Evolutionary conservation across 192 early-diverging fungal species (phyloP), one percentile per base, ranked within the genome.

Genomic region (Thamnidium elegans): DNA sequence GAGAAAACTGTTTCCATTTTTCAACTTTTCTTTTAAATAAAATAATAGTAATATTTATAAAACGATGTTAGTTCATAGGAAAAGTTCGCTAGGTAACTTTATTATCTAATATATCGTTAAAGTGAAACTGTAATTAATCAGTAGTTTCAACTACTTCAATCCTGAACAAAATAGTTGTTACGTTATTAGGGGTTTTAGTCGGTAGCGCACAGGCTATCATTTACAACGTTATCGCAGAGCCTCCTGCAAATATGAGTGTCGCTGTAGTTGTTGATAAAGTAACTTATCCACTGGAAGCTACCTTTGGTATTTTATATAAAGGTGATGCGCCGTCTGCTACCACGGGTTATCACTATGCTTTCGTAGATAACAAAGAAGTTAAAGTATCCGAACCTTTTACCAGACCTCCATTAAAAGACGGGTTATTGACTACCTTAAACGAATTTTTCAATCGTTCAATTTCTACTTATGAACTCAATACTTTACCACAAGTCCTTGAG

Each of bases 371-470:
- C 3, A 19, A 20, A 3, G 54, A 53, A 9, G 20, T 54, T 10
- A 50, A 51, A 3, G 23, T 42, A 26, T 13, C 39, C 21, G 68
- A 70, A 14, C 15, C 60, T 26, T 70, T 70, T 30, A 36, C n/a
- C 15, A 54, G 68, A n/a, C 20, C 50, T 13, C 32, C 46, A 6
- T 3, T 59, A 11, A 30, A 30, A 1, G 7, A 34, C 0, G 36
- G 36, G 36, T 6, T 39, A 9, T 4, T 3, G 4, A 50, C 9
- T 3, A 66, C 55, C 6, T 9, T 58, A 9, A 63, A 70, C 43
- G 68, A 70, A 31, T 61, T 70, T 30, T 70, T 47, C 43, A 54
- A 62, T 50, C 61, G 68, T 6, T 19, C 26, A 17, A 55, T 52
- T 52, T 58, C 20, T 13, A 19, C 55, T 4, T 32, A 62, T 36